Evolutionary conservation across 2,329 filamentous ascomycete genomes (phyloP).

Genomic region (Pestalotiopsis sp.): DNA sequence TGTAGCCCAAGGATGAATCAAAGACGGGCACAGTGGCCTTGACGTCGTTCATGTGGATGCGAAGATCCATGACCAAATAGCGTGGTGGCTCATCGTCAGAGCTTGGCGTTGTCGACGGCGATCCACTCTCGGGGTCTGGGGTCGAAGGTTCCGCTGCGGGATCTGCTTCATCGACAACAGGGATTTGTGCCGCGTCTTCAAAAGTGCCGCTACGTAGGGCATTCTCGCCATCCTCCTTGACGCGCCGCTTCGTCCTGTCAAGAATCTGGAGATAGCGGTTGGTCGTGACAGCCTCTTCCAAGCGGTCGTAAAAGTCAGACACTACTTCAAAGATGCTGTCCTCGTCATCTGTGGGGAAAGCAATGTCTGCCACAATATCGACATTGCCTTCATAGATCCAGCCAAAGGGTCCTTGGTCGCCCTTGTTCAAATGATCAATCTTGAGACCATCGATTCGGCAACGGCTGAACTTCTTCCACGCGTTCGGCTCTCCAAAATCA

Average conservation of each 20-base stretch:
- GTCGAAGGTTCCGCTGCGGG: conserved; percentile 12
- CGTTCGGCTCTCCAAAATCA: conserved; percentile 66
- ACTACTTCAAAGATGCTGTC: conserved; percentile 92
- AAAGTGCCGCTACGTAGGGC: conserved; percentile 15
- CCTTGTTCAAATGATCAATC: conserved; percentile 94
- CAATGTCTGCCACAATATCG: conserved; percentile 93
- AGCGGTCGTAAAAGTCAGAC: conserved; percentile 94
- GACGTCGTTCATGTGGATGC: conserved; percentile 94
- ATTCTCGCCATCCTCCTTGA: conserved; percentile 24
- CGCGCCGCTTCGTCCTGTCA: conserved; percentile 44
- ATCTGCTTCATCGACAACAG: conserved; percentile 17
- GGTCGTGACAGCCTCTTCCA: conserved; percentile 88
- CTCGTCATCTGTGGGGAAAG: conserved; percentile 87
- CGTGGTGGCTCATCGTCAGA: conserved; percentile 63
- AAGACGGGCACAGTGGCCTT: conserved; percentile 92
- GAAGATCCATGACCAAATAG: conserved; percentile 90
- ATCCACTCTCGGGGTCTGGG: background rate
- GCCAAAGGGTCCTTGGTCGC: conserved; percentile 89
- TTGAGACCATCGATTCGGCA: conserved; percentile 90
- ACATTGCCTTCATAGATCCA: conserved; percentile 99
- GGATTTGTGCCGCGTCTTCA: conserved; percentile 9
- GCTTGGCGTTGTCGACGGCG: conserved; percentile 6
- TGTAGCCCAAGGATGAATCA: conserved; percentile 87
- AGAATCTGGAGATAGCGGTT: conserved; percentile 68
- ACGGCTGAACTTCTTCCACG: conserved; percentile 95